Percentiles rank a stretch among this genome's conserved stretches.
These are phyloP conservation scores for Torulaspora quercuum DNA, from an alignment of 805 yeast genomes.

Conservation along the genomic window DNA sequence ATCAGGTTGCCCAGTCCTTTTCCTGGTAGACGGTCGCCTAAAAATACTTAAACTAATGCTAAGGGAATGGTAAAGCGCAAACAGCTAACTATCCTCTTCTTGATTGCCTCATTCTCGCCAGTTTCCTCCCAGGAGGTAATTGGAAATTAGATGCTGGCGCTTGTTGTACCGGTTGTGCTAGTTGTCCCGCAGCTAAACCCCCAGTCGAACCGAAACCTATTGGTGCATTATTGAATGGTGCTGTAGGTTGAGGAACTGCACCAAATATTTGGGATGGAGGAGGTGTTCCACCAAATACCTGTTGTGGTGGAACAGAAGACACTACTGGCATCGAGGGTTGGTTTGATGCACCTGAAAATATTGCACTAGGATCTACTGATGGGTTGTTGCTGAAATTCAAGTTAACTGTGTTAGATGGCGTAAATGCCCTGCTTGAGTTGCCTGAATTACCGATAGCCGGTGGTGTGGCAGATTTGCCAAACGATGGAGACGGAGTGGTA, in stretches of 20 bases:
- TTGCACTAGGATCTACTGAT: conserved; percentile 22
- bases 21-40: background rate
- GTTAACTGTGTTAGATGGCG: conserved; percentile 30
- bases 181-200: conserved; percentile 14
- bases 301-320: conserved; percentile 12
- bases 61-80: conserved; percentile 1
- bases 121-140: conserved; percentile 23
- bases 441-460: conserved; percentile 9
- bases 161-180: conserved; percentile 9
- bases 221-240: conserved; percentile 6
- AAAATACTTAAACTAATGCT: background rate
- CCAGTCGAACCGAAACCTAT: conserved; percentile 8
- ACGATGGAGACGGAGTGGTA: conserved; percentile 21
- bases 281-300: conserved; percentile 16
- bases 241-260: conserved; percentile 7
- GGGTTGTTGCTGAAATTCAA: conserved; percentile 26
- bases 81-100: conserved; percentile 19
- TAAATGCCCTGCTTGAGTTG: conserved; percentile 18
- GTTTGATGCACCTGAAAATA: conserved; percentile 20
- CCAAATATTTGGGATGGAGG: conserved; percentile 19
- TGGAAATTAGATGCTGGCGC: conserved; percentile 13
- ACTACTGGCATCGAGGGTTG: conserved; percentile 11
- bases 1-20: too few species aligned
- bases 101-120: conserved; percentile 34
- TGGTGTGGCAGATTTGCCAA: conserved; percentile 22